phyloP scores from a whole-genome alignment of 1,284 basidiomycete species.

The Volvariella volvacea region DNA sequence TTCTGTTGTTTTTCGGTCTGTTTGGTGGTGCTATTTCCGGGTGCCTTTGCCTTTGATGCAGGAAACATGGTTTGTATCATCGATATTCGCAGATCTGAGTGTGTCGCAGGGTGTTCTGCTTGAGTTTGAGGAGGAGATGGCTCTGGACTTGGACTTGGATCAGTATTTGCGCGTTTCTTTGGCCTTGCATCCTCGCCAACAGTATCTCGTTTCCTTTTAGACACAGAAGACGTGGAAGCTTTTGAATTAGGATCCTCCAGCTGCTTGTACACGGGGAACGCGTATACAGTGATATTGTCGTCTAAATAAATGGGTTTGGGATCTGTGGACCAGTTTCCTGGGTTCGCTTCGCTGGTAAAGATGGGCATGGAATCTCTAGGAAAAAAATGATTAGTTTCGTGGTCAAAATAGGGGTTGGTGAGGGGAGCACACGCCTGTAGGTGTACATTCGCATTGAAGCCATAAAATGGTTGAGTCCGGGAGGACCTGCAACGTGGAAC shows the following conservation, averaged over 20 bases:
- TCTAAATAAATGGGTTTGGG: conserved; percentile 49
- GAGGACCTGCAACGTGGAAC: conserved; percentile 66
- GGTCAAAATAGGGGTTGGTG: neutral
- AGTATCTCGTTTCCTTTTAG: no score
- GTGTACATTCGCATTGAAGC: conserved; percentile 65
- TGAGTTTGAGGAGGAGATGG: conserved; percentile 6
- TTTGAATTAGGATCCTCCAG: no score
- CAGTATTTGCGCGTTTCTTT: neutral
- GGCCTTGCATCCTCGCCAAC: no score
- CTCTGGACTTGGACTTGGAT: conserved; percentile 4
- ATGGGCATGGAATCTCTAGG: conserved; percentile 44
- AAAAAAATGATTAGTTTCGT: conserved; percentile 6
- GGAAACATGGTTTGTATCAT: conserved; percentile 57
- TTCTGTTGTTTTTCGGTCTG: neutral
- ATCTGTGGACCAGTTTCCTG: conserved; percentile 10
- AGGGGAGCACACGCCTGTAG: conserved; percentile 42
- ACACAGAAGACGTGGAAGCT: no score
- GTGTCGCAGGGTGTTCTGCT: no score
- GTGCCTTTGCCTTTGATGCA: conserved; percentile 16
- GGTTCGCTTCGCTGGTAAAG: conserved; percentile 39
- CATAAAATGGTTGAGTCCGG: conserved; percentile 62
- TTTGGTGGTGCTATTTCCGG: no score
- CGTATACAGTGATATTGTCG: conserved; percentile 57
- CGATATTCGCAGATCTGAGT: conserved; percentile 21
- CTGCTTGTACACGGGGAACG: conserved; percentile 41